phyloP scores from a whole-genome alignment of 176 grass and related monocot species.

The Oryza rufipogon region DNA sequence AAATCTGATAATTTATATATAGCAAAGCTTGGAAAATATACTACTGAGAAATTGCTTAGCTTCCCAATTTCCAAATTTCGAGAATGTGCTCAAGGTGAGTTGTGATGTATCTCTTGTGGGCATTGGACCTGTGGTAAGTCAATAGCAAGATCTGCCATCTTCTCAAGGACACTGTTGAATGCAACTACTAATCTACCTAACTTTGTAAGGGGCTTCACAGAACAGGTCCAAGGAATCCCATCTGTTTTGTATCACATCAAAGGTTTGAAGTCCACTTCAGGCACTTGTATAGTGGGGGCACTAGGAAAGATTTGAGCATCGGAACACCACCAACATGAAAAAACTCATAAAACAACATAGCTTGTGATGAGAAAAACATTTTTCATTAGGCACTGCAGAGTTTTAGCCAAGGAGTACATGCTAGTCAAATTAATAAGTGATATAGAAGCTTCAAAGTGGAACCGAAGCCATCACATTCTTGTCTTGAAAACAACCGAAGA shows the following conservation, averaged over 20 bases:
- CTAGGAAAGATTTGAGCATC: background rate
- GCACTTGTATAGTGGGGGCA: background rate
- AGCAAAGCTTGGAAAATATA: background rate
- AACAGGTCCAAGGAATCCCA: background rate
- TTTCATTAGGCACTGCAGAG: background rate
- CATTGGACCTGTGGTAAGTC: too few species aligned
- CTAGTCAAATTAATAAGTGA: background rate
- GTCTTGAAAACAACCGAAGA: background rate
- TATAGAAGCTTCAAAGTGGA: background rate
- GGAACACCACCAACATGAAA: background rate
- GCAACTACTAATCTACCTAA: slow-evolving; percentile 8
- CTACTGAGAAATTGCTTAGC: background rate
- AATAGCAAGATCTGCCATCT: slow-evolving; percentile 25
- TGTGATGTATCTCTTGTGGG: too few species aligned
- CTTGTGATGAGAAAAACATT: background rate
- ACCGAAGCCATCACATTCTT: slow-evolving; percentile 1
- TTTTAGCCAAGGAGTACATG: background rate
- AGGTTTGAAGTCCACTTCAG: background rate
- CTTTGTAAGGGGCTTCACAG: background rate
- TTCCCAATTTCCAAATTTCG: background rate
- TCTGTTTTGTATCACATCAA: slow-evolving; percentile 21
- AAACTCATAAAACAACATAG: background rate
- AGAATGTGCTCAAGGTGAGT: too few species aligned
- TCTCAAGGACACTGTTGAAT: slow-evolving; percentile 7
- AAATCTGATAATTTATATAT: too few species aligned